phyloP scores from a whole-genome alignment of 768 basidiomycete species.

The Hygrophoropsis aurantiaca region DNA sequence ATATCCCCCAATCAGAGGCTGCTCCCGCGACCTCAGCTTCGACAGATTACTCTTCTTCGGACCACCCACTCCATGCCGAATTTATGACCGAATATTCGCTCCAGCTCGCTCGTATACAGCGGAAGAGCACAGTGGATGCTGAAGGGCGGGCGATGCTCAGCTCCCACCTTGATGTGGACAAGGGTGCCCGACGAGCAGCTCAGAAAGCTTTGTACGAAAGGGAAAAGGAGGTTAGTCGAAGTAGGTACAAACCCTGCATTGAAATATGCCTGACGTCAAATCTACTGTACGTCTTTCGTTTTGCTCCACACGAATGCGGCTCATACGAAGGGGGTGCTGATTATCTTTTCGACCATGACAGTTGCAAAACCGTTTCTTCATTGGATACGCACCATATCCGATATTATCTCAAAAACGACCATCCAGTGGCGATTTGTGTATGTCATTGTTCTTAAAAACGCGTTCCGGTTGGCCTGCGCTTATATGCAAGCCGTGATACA shows the following conservation, averaged over 20 bases:
- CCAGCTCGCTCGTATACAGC: constrained; percentile 19
- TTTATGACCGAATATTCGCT: constrained; percentile 23
- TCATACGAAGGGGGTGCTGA: too few relatives aligned
- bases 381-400: constrained; percentile 74
- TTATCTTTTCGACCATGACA: constrained; percentile 21
- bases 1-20: constrained; percentile 17
- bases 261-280: constrained; percentile 86
- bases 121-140: constrained; percentile 15
- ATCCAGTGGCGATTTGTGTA: constrained; percentile 80
- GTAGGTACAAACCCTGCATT: constrained; percentile 55
- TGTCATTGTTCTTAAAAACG: constrained; percentile 22
- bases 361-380: constrained; percentile 65
- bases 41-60: constrained; percentile 11
- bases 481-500: constrained; percentile 23
- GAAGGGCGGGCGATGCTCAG: constrained; percentile 1
- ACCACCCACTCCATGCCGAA: constrained; percentile 20
- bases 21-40: background rate
- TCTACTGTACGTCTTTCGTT: constrained; percentile 49
- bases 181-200: constrained; percentile 20
- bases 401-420: constrained; percentile 59
- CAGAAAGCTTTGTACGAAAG: constrained; percentile 16
- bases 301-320: background rate
- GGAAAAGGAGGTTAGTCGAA: constrained; percentile 9
- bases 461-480: background rate
- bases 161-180: constrained; percentile 10